Evolutionary conservation across 169 alveolate species (phyloP).

Genomic region (Cryptosporidium muris): DNA sequence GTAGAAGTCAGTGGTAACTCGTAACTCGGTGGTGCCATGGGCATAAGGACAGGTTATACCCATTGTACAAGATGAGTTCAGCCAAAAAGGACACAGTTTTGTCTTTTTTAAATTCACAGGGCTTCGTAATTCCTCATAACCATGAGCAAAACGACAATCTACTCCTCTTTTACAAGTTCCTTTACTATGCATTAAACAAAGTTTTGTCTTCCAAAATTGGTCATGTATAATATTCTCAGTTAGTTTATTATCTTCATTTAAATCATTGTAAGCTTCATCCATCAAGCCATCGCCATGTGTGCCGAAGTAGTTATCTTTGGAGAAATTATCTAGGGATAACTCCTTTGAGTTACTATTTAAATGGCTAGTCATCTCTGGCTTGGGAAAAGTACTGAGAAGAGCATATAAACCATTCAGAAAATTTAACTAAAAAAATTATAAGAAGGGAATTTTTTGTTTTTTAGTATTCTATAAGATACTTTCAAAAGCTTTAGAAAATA

Average conservation of each 20-base stretch:
- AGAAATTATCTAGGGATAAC: slow-evolving; percentile 1
- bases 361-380: slow-evolving; percentile 28
- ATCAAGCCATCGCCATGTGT: not conserved
- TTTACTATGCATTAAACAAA: slow-evolving; percentile 60
- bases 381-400: not conserved
- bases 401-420: not conserved
- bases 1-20: slow-evolving; percentile 77
- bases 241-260: slow-evolving; percentile 13
- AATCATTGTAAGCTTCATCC: not conserved
- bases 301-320: not conserved
- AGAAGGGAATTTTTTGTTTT: too few relatives aligned
- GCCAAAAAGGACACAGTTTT: slow-evolving; percentile 71
- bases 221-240: slow-evolving; percentile 27
- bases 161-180: slow-evolving; percentile 70
- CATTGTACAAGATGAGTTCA: slow-evolving; percentile 53
- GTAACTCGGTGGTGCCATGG: slow-evolving; percentile 78
- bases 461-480: too few relatives aligned
- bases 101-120: slow-evolving; percentile 72
- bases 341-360: not conserved
- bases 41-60: slow-evolving; percentile 78
- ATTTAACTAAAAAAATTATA: too few relatives aligned
- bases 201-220: slow-evolving; percentile 69
- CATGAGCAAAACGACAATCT: slow-evolving; percentile 72
- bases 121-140: slow-evolving; percentile 65
- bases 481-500: too few relatives aligned